Evolutionary conservation across 371 early-diverging fungal genomes (phyloP).

Genomic region (Choanephora cucurbitarum): DNA sequence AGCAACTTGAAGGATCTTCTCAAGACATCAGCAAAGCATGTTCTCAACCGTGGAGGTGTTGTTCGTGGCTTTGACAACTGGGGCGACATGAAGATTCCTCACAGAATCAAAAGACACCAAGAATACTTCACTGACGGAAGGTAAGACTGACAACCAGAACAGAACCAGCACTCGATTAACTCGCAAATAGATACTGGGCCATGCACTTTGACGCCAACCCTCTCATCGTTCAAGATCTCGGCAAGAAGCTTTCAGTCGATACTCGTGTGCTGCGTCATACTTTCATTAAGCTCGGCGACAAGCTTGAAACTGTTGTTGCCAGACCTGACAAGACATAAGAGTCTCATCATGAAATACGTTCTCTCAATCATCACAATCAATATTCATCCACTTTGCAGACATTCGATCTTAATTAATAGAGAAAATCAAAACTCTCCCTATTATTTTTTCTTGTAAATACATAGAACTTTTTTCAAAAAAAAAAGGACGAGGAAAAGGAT

Average conservation of each 20-base stretch:
- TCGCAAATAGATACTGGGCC: slow-evolving; percentile 60
- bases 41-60: slow-evolving; percentile 77
- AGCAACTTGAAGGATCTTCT: slow-evolving; percentile 67
- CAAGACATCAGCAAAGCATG: slow-evolving; percentile 65
- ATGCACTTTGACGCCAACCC: slow-evolving; percentile 85
- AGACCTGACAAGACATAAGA: slow-evolving; percentile 62
- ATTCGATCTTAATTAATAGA: too few relatives aligned
- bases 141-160: slow-evolving; percentile 29
- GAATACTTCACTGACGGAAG: slow-evolving; percentile 63
- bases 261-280: slow-evolving; percentile 79
- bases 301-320: slow-evolving; percentile 57
- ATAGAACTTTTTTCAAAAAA: too few relatives aligned
- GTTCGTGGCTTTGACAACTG: slow-evolving; percentile 74
- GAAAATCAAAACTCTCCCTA: too few relatives aligned
- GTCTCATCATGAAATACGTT: neutral
- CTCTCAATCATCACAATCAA: too few relatives aligned
- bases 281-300: slow-evolving; percentile 73
- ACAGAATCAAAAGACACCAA: slow-evolving; percentile 71
- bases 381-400: too few relatives aligned
- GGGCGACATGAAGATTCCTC: slow-evolving; percentile 63
- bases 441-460: too few relatives aligned
- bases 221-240: slow-evolving; percentile 56
- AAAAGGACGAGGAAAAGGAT: too few relatives aligned
- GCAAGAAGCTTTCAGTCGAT: slow-evolving; percentile 67
- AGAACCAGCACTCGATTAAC: neutral